phyloP scores from a whole-genome alignment of 345 rosid genomes.

The Salix purpurea region DNA sequence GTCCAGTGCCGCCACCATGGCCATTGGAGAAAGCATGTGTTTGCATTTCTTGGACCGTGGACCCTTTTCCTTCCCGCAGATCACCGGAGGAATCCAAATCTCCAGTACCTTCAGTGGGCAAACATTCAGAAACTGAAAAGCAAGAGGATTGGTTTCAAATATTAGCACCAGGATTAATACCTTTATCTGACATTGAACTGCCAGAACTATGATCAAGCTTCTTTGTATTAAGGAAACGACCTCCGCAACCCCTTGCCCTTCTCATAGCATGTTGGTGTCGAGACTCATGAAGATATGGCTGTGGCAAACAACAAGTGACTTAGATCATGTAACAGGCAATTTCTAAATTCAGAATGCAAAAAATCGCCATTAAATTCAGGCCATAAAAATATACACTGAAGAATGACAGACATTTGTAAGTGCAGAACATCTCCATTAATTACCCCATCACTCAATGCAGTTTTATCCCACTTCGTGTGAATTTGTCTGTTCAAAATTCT shows the following conservation, averaged over 20 bases:
- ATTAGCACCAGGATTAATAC: constrained; percentile 16
- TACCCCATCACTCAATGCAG: neutral
- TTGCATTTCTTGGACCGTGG: constrained; percentile 13
- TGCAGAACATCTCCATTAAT: neutral
- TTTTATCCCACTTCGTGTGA: neutral
- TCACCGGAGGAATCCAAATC: constrained; percentile 17
- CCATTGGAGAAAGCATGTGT: constrained; percentile 14
- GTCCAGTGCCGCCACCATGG: constrained; percentile 11
- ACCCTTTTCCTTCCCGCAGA: constrained; percentile 24
- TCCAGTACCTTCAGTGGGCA: constrained; percentile 12
- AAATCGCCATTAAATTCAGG: neutral
- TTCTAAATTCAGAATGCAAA: too few relatives aligned
- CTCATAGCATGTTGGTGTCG: constrained; percentile 74
- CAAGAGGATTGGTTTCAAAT: constrained; percentile 16
- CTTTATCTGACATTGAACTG: constrained; percentile 23
- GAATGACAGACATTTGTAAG: neutral
- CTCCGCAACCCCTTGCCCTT: constrained; percentile 69
- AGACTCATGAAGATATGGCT: constrained; percentile 82
- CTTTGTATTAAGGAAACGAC: constrained; percentile 61
- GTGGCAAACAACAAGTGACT: constrained; percentile 15
- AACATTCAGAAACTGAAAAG: constrained; percentile 20
- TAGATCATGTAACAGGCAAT: neutral
- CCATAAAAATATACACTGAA: neutral
- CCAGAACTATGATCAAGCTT: constrained; percentile 27
- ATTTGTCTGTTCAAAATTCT: neutral